Evolutionary conservation across 1,139 yeast species (phyloP).

Genomic region (Meyerozyma athensensis): DNA sequence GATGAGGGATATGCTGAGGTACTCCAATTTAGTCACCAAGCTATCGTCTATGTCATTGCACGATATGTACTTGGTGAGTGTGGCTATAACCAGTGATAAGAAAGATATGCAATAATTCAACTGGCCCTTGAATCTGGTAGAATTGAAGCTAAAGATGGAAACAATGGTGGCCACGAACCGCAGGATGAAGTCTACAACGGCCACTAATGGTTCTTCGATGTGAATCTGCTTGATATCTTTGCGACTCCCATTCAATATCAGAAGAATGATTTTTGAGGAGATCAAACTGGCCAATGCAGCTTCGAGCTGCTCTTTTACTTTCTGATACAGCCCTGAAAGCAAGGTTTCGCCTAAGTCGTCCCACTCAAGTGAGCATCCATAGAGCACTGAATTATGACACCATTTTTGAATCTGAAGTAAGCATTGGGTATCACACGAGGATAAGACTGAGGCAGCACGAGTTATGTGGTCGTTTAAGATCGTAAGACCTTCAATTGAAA

Average conservation of each 20-base stretch:
- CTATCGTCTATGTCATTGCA: slow-evolving; percentile 37
- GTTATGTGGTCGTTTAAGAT: background rate
- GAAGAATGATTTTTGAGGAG: slow-evolving; percentile 38
- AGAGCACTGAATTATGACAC: background rate
- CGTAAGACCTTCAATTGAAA: background rate
- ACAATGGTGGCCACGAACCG: slow-evolving; percentile 2
- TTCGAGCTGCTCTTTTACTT: slow-evolving; percentile 24
- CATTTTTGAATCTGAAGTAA: background rate
- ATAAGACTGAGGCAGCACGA: background rate
- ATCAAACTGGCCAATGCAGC: slow-evolving; percentile 14
- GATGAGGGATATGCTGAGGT: slow-evolving; percentile 34
- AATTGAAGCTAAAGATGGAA: background rate
- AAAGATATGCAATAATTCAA: slow-evolving; percentile 5
- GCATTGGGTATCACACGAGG: background rate
- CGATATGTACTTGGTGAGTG: slow-evolving; percentile 13
- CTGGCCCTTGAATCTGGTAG: slow-evolving; percentile 1
- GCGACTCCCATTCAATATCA: slow-evolving; percentile 35
- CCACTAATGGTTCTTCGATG: slow-evolving; percentile 39
- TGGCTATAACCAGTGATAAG: slow-evolving; percentile 9
- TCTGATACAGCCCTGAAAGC: slow-evolving; percentile 37
- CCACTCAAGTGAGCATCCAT: background rate
- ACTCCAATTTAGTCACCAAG: slow-evolving; percentile 48
- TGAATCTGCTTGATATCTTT: slow-evolving; percentile 35
- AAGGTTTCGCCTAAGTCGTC: slow-evolving; percentile 33
- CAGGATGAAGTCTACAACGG: slow-evolving; percentile 34